These are phyloP conservation scores for Teratosphaeria gauchensis DNA, from an alignment of 2,329 filamentous ascomycete species.

Conservation along the genomic window DNA sequence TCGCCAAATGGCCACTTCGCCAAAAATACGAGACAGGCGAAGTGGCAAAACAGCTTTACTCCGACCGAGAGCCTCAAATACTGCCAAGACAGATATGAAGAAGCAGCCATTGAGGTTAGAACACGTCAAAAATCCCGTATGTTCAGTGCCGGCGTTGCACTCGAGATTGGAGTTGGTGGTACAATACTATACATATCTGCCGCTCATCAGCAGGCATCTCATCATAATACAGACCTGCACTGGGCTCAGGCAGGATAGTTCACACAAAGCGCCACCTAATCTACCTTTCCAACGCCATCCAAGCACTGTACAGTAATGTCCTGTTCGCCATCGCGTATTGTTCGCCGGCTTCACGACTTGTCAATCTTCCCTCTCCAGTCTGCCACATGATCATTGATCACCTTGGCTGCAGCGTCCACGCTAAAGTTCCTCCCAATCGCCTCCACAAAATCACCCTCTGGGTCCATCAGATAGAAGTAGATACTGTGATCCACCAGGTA, in stretches of 20 bases:
- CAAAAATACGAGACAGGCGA: too few species aligned
- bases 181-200: background rate
- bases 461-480: conserved; percentile 99
- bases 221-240: background rate
- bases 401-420: conserved; percentile 69
- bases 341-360: conserved; percentile 2
- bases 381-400: conserved; percentile 79
- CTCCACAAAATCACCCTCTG: conserved; percentile 95
- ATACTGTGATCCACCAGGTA: conserved; percentile 98
- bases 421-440: conserved; percentile 92
- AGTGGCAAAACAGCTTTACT: too few species aligned
- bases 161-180: background rate
- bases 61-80: too few species aligned
- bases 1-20: too few species aligned
- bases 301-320: background rate
- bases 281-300: background rate
- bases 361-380: conserved; percentile 58
- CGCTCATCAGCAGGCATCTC: background rate
- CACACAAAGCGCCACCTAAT: background rate
- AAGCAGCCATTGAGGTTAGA: background rate
- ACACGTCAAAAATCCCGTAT: background rate
- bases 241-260: background rate
- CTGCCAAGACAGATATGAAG: background rate
- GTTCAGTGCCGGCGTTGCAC: background rate
- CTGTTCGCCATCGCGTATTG: background rate